A percentile compares a stretch with the other conserved stretches of the same genome.
These are phyloP conservation scores for Glomus cerebriforme DNA, from an alignment of 192 early-diverging fungal species.

Conservation along the genomic window DNA sequence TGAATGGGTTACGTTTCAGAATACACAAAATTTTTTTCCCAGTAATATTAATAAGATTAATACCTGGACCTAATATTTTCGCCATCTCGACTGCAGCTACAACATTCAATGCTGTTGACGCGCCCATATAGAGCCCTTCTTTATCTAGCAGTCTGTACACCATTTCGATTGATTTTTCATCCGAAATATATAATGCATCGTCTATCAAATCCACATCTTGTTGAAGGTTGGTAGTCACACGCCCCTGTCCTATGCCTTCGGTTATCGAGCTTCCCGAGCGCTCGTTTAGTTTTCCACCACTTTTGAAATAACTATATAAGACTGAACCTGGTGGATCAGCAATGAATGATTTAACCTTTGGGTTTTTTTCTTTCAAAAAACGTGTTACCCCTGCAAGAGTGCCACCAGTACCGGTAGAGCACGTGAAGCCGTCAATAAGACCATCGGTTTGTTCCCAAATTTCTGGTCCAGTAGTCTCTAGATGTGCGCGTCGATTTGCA, in stretches of 20 bases:
- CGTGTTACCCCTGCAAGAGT: constrained; percentile 84
- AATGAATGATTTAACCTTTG: constrained; percentile 75
- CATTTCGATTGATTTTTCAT: constrained; percentile 82
- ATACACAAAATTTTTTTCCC: not conserved
- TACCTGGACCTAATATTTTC: constrained; percentile 75
- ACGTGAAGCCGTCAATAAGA: constrained; percentile 85
- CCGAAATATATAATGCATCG: constrained; percentile 80
- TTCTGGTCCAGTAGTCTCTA: constrained; percentile 95
- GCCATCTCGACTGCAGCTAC: constrained; percentile 92
- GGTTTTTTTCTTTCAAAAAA: constrained; percentile 78
- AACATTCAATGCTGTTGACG: constrained; percentile 90
- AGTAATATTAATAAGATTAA: not conserved
- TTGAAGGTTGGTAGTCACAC: constrained; percentile 88
- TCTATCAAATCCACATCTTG: constrained; percentile 80
- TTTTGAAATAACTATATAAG: constrained; percentile 81
- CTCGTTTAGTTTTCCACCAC: constrained; percentile 62
- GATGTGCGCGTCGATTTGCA: constrained; percentile 89
- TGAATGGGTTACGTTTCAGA: not conserved
- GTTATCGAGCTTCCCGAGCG: constrained; percentile 87
- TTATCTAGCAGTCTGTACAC: constrained; percentile 88
- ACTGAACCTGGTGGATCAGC: constrained; percentile 95
- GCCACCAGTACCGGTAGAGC: constrained; percentile 91
- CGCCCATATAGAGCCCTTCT: constrained; percentile 93
- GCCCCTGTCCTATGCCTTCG: constrained; percentile 95
- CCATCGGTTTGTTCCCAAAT: constrained; percentile 87